These are phyloP conservation scores for Alectoria sarmentosa DNA, from an alignment of 495 filamentous ascomycete genomes.

Conservation along the genomic window DNA sequence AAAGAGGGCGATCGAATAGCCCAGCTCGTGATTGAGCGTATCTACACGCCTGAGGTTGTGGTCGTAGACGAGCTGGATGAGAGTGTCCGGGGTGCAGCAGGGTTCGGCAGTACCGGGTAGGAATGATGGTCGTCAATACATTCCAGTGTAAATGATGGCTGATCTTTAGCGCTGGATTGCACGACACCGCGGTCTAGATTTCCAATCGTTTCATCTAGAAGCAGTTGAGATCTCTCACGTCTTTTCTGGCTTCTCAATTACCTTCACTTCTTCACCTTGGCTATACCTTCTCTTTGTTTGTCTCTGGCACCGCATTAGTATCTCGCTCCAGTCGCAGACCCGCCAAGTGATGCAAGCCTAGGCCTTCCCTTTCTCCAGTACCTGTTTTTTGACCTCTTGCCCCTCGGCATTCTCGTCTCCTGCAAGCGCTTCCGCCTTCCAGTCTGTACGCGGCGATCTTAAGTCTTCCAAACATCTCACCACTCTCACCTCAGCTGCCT, in stretches of 20 bases:
- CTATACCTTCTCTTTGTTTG: neutral
- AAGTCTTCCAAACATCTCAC: conserved; percentile 63
- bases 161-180: neutral
- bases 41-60: conserved; percentile 81
- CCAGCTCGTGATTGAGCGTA: conserved; percentile 89
- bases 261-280: neutral
- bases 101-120: neutral
- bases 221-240: neutral
- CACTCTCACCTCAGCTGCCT: conserved; percentile 74
- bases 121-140: neutral
- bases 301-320: neutral
- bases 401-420: conserved; percentile 17
- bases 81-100: conserved; percentile 68
- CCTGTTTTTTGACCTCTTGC: neutral
- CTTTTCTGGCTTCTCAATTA: neutral
- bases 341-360: conserved; percentile 8
- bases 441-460: conserved; percentile 52
- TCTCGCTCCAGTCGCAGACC: neutral
- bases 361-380: conserved; percentile 4
- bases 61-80: conserved; percentile 85
- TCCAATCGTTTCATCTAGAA: neutral
- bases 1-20: conserved; percentile 84
- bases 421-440: conserved; percentile 47
- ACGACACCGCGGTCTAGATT: neutral
- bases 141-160: neutral